A percentile compares a stretch with the other conserved stretches of the same genome.
These are phyloP conservation scores for Farysia itapuensis DNA, from an alignment of 1,284 basidiomycete genomes.

Conservation along the genomic window DNA sequence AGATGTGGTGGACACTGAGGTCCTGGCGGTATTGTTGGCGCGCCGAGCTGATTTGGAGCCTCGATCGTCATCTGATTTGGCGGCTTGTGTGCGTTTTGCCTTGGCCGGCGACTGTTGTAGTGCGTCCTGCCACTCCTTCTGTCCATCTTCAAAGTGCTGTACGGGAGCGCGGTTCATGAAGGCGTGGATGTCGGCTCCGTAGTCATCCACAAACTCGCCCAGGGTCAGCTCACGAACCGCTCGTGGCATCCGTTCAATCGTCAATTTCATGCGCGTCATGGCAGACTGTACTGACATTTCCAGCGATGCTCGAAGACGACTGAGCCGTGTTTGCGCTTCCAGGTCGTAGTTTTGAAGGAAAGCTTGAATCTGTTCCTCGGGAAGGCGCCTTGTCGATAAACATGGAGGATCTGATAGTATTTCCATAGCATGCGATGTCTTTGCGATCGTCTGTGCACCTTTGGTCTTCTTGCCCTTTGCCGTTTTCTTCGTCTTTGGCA, in stretches of 20 bases:
- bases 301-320: constrained; percentile 8
- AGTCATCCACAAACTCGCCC: constrained; percentile 33
- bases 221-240: constrained; percentile 30
- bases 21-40: constrained; percentile 5
- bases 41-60: constrained; percentile 5
- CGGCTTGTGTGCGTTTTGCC: constrained; percentile 15
- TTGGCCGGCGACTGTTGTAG: constrained; percentile 14
- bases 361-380: constrained; percentile 36
- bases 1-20: neutral
- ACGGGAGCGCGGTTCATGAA: constrained; percentile 30
- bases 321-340: constrained; percentile 14
- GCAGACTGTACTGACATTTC: constrained; percentile 19
- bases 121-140: constrained; percentile 37
- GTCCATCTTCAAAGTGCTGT: constrained; percentile 17
- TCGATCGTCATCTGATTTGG: constrained; percentile 5
- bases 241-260: constrained; percentile 27
- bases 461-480: constrained; percentile 5
- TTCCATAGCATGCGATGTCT: neutral
- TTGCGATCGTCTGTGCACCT: too few relatives aligned
- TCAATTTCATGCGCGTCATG: constrained; percentile 18
- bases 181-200: constrained; percentile 29
- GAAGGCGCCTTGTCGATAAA: constrained; percentile 11
- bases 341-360: constrained; percentile 41
- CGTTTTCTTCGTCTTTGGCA: constrained; percentile 4
- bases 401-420: constrained; percentile 18